phyloP scores from a whole-genome alignment of 805 yeast genomes.

The Barnettozyma vustinii region DNA sequence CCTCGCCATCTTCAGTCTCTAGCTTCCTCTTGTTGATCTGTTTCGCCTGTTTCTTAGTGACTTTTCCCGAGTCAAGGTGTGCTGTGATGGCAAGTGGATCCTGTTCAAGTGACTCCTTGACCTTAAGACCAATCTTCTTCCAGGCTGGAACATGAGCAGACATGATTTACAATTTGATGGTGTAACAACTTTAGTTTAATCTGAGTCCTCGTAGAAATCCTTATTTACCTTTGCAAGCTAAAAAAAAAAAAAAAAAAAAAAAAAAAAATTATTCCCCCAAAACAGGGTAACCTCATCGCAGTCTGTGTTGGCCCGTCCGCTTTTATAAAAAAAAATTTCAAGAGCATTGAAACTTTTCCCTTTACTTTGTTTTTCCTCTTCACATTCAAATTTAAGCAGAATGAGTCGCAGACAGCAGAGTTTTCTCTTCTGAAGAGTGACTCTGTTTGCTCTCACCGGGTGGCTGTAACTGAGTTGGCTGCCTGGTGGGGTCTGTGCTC shows the following conservation, averaged over 20 bases:
- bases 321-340: background rate
- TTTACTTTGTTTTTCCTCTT: slow-evolving; percentile 1
- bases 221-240: too few relatives aligned
- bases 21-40: slow-evolving; percentile 28
- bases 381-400: slow-evolving; percentile 24
- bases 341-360: background rate
- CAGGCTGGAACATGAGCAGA: slow-evolving; percentile 61
- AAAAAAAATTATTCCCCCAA: background rate
- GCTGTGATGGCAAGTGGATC: slow-evolving; percentile 42
- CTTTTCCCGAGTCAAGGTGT: slow-evolving; percentile 38
- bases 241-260: too few relatives aligned
- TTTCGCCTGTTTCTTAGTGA: slow-evolving; percentile 40
- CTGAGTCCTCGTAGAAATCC: background rate
- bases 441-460: background rate
- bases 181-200: background rate
- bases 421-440: background rate
- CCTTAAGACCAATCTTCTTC: slow-evolving; percentile 70
- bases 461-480: background rate
- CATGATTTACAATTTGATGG: slow-evolving; percentile 10
- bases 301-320: too few relatives aligned
- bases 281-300: slow-evolving; percentile 9
- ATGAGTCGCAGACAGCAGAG: slow-evolving; percentile 1
- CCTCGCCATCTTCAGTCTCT: slow-evolving; percentile 10
- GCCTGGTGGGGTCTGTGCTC: slow-evolving; percentile 7
- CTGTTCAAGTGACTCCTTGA: slow-evolving; percentile 39